These are phyloP conservation scores for Trichosanthes cucumerina DNA, from an alignment of 306 rosid genomes.

Conservation along the genomic window DNA sequence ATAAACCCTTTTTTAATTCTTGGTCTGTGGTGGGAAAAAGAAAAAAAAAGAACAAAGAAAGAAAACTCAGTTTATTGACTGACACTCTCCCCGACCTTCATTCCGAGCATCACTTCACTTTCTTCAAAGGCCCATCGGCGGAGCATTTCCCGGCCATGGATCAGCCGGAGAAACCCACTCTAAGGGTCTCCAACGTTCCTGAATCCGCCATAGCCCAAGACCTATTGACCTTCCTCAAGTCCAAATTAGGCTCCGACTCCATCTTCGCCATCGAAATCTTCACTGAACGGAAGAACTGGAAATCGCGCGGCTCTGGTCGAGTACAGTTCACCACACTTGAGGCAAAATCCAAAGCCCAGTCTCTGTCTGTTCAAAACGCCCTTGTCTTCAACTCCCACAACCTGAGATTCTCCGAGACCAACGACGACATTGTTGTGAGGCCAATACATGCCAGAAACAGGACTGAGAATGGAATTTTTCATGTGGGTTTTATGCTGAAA, in stretches of 20 bases:
- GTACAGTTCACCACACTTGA: constrained; percentile 52
- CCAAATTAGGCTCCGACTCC: constrained; percentile 39
- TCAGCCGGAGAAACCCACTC: constrained; percentile 27
- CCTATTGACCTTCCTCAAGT: constrained; percentile 41
- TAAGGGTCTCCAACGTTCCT: constrained; percentile 51
- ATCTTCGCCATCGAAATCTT: constrained; percentile 70
- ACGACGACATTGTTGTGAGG: constrained; percentile 46
- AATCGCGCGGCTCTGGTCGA: constrained; percentile 70
- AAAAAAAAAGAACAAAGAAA: neutral
- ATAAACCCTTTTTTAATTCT: too few relatives aligned
- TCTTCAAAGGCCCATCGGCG: neutral
- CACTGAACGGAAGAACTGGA: constrained; percentile 63
- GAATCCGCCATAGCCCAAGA: constrained; percentile 44
- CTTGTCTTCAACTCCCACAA: constrained; percentile 39
- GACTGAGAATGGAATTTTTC: constrained; percentile 27
- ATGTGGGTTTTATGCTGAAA: constrained; percentile 38
- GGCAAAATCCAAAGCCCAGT: constrained; percentile 26
- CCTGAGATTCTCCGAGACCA: constrained; percentile 35
- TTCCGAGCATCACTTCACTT: neutral
- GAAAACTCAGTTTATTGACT: neutral
- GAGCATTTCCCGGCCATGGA: constrained; percentile 20
- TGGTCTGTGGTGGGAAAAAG: neutral
- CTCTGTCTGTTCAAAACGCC: constrained; percentile 21
- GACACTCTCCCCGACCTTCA: neutral
- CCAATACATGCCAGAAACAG: constrained; percentile 34